phyloP scores from a whole-genome alignment of 2,329 filamentous ascomycete genomes.

The Nemania bipapillata region DNA sequence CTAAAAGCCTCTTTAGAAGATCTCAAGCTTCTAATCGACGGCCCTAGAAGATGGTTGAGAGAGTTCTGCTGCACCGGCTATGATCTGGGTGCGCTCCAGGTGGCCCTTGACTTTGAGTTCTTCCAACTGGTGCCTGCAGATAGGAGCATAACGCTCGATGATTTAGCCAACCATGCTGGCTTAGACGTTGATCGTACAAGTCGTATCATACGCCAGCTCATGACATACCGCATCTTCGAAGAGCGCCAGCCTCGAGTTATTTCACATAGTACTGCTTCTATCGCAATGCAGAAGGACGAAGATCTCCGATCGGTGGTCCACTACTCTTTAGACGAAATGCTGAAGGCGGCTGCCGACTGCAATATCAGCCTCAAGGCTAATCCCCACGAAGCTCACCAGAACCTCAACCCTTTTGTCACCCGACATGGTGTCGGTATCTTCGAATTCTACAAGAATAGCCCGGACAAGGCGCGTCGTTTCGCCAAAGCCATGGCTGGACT shows the following conservation, averaged over 20 bases:
- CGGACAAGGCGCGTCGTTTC: slow-evolving; percentile 25
- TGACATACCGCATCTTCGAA: slow-evolving; percentile 44
- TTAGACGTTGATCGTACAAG: slow-evolving; percentile 41
- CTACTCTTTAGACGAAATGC: slow-evolving; percentile 45
- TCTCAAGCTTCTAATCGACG: slow-evolving; percentile 8
- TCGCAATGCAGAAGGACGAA: slow-evolving; percentile 33
- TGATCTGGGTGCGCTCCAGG: slow-evolving; percentile 31
- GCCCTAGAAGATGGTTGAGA: neutral
- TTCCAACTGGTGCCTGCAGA: slow-evolving; percentile 42
- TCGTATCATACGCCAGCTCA: slow-evolving; percentile 45
- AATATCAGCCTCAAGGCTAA: slow-evolving; percentile 33
- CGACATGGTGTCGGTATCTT: slow-evolving; percentile 38
- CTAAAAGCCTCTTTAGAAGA: slow-evolving; percentile 1
- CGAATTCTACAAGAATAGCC: slow-evolving; percentile 21
- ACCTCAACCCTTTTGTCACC: slow-evolving; percentile 38
- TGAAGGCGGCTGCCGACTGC: slow-evolving; percentile 43
- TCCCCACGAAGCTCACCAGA: slow-evolving; percentile 39
- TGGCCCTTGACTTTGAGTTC: slow-evolving; percentile 44
- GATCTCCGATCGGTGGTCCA: slow-evolving; percentile 38
- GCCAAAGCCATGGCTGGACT: slow-evolving; percentile 36
- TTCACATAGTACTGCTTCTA: slow-evolving; percentile 38
- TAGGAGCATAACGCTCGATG: slow-evolving; percentile 36
- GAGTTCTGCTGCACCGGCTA: slow-evolving; percentile 1
- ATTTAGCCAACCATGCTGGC: slow-evolving; percentile 40
- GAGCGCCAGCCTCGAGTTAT: slow-evolving; percentile 38